Conservation (phyloP, 2,329 filamentous ascomycete genomes). For the Remersonia thermophila region DNA sequence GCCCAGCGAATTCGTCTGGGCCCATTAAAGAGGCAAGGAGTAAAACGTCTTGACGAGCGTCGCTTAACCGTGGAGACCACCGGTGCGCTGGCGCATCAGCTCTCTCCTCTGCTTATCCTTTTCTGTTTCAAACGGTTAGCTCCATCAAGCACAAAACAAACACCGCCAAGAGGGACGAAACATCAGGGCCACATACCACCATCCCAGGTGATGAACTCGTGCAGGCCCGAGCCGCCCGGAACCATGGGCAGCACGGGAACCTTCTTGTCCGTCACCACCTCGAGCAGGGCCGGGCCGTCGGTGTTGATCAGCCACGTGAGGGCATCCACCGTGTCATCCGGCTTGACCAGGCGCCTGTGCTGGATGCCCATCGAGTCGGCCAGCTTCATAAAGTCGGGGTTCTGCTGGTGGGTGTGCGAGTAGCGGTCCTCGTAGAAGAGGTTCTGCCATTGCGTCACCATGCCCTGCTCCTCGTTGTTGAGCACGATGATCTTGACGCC, state of each 20-base stretch:
- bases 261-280: conserved; percentile 85
- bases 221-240: conserved; percentile 70
- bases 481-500: conserved; percentile 88
- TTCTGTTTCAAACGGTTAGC: conserved; percentile 34
- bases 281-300: conserved; percentile 84
- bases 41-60: too few species aligned
- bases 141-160: conserved; percentile 8
- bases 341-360: conserved; percentile 56
- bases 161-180: neutral
- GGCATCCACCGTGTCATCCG: conserved; percentile 63
- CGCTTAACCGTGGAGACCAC: conserved; percentile 33
- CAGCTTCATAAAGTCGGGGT: conserved; percentile 92
- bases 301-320: conserved; percentile 81
- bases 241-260: conserved; percentile 98
- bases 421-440: conserved; percentile 94
- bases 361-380: conserved; percentile 84
- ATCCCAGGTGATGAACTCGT: conserved; percentile 89
- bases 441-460: conserved; percentile 98
- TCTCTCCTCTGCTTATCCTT: conserved; percentile 57
- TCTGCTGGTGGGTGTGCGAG: conserved; percentile 83
- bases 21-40: too few species aligned
- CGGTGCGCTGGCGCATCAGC: conserved; percentile 52
- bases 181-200: conserved; percentile 49
- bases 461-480: conserved; percentile 96
- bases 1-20: too few species aligned